These are phyloP conservation scores for Phytophthora multivora DNA, from an alignment of 352 stramenopile species.

Conservation along the genomic window DNA sequence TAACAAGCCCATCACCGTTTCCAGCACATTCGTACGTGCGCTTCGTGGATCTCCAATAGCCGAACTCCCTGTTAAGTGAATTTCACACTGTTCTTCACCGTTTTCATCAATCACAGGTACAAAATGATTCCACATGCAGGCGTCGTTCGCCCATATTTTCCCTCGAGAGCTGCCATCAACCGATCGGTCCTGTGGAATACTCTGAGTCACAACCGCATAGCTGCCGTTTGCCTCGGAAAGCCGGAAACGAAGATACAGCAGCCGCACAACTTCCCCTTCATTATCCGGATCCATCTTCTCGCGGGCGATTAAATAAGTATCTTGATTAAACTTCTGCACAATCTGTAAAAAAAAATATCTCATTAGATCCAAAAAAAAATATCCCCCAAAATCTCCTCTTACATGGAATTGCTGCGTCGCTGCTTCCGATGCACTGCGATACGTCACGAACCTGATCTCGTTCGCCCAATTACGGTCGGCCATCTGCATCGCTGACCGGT, in stretches of 20 bases:
- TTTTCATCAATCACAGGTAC: slow-evolving; percentile 29
- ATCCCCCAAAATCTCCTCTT: slow-evolving; percentile 1
- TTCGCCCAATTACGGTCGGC: slow-evolving; percentile 53
- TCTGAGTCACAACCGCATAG: slow-evolving; percentile 46
- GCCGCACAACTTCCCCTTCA: slow-evolving; percentile 31
- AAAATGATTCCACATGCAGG: slow-evolving; percentile 47
- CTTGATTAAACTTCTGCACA: slow-evolving; percentile 55
- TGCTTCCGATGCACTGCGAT: slow-evolving; percentile 40
- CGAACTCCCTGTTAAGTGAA: slow-evolving; percentile 45
- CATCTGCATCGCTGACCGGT: slow-evolving; percentile 38
- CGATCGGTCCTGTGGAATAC: slow-evolving; percentile 21
- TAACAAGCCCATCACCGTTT: slow-evolving; percentile 60
- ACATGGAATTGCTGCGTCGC: slow-evolving; percentile 44
- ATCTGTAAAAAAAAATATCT: slow-evolving; percentile 29
- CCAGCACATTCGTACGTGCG: slow-evolving; percentile 45
- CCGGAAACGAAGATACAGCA: slow-evolving; percentile 56
- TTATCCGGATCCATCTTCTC: slow-evolving; percentile 41
- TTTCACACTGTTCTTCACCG: slow-evolving; percentile 41
- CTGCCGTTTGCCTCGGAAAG: slow-evolving; percentile 43
- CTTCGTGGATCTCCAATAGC: slow-evolving; percentile 32
- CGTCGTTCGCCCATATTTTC: slow-evolving; percentile 48
- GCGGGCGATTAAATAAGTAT: slow-evolving; percentile 55
- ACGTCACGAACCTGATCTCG: slow-evolving; percentile 47
- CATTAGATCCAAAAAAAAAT: neutral
- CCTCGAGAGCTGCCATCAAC: neutral